Evolutionary conservation across 768 basidiomycete genomes (phyloP).

Genomic region (Collybia sp.): DNA sequence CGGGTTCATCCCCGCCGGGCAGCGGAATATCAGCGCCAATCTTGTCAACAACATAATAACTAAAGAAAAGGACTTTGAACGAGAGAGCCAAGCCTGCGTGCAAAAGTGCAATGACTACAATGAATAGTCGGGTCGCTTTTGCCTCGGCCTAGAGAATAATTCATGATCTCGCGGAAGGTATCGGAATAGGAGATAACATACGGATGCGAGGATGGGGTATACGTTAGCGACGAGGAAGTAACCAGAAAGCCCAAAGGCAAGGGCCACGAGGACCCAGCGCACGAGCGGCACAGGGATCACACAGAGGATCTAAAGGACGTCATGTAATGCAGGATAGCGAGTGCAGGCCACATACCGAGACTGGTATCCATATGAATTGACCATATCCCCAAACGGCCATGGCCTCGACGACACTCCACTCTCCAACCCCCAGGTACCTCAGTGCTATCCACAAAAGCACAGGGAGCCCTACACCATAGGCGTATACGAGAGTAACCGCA

Average conservation of each 20-base stretch:
- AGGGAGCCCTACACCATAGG: slow-evolving; percentile 82
- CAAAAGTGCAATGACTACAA: slow-evolving; percentile 67
- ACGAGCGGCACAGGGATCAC: slow-evolving; percentile 80
- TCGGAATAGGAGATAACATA: slow-evolving; percentile 30
- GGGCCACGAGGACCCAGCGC: slow-evolving; percentile 73
- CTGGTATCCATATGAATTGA: slow-evolving; percentile 86
- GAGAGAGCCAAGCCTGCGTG: slow-evolving; percentile 80
- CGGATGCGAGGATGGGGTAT: slow-evolving; percentile 85
- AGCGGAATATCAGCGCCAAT: slow-evolving; percentile 36
- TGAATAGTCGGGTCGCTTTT: slow-evolving; percentile 79
- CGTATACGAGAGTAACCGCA: slow-evolving; percentile 80
- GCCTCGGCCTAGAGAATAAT: slow-evolving; percentile 64
- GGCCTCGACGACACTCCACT: slow-evolving; percentile 87
- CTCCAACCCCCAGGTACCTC: slow-evolving; percentile 82
- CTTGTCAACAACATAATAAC: slow-evolving; percentile 43
- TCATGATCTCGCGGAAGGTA: not conserved
- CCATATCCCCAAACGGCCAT: slow-evolving; percentile 78
- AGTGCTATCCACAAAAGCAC: slow-evolving; percentile 80
- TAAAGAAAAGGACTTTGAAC: slow-evolving; percentile 76
- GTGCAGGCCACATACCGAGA: slow-evolving; percentile 50
- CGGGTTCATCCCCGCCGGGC: slow-evolving; percentile 33
- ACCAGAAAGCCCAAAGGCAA: slow-evolving; percentile 77
- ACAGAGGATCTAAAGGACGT: slow-evolving; percentile 59
- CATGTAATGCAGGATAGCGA: not conserved
- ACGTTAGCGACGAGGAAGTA: slow-evolving; percentile 83